Percentiles rank a stretch among this genome's conserved stretches.
Conservation (phyloP, 805 yeast species). For the Ogataea parapolymorpha region DNA sequence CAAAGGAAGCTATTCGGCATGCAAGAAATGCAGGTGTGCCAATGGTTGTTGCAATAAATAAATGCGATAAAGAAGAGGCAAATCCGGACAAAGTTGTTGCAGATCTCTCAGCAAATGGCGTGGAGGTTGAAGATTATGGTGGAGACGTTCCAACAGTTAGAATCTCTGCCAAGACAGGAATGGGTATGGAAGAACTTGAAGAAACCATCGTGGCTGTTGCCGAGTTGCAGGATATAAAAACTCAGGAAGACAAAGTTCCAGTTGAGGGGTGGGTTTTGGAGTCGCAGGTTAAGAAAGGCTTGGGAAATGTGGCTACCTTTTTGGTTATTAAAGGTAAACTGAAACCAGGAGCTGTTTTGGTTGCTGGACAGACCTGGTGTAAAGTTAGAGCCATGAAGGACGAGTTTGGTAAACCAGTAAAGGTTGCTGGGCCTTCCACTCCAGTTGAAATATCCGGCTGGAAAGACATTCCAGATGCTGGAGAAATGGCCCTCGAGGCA, state of each 20-base stretch:
- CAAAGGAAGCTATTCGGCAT: constrained; percentile 92
- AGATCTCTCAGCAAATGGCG: constrained; percentile 72
- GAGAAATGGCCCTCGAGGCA: constrained; percentile 79
- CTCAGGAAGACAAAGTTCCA: constrained; percentile 50
- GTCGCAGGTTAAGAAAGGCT: constrained; percentile 73
- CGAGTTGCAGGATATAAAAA: constrained; percentile 75
- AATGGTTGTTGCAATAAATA: constrained; percentile 86
- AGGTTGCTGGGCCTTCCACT: constrained; percentile 75
- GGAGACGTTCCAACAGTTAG: constrained; percentile 90
- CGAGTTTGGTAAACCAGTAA: constrained; percentile 62
- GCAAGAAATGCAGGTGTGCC: constrained; percentile 80
- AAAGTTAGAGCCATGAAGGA: constrained; percentile 76
- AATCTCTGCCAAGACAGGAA: constrained; percentile 86
- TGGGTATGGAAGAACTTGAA: constrained; percentile 85
- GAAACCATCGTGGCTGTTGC: constrained; percentile 84
- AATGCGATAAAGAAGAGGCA: constrained; percentile 79
- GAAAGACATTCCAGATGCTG: constrained; percentile 90
- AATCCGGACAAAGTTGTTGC: constrained; percentile 72
- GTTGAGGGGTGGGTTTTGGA: constrained; percentile 90
- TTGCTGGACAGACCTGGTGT: constrained; percentile 86
- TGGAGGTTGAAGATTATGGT: constrained; percentile 89
- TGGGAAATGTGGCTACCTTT: constrained; percentile 84
- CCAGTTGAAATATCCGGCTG: constrained; percentile 94
- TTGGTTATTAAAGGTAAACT: constrained; percentile 77
- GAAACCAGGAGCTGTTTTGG: constrained; percentile 65